phyloP scores from a whole-genome alignment of 208 protist species.

The Tritrichomonas foetus region DNA sequence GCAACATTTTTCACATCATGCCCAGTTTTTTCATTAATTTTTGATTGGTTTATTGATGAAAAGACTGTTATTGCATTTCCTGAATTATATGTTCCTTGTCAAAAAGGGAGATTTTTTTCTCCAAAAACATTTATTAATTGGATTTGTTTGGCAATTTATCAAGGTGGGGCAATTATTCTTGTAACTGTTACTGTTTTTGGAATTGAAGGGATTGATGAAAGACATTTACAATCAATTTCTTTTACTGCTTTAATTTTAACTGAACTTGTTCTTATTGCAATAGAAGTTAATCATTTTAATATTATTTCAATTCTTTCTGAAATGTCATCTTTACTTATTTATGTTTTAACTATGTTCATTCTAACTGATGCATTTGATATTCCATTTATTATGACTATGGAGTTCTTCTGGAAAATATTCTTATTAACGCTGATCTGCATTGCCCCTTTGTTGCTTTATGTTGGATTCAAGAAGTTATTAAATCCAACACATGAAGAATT shows the following conservation, averaged over 20 bases:
- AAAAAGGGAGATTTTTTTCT: slow-evolving; percentile 79
- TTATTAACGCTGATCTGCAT: slow-evolving; percentile 31
- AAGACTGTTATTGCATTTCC: slow-evolving; percentile 81
- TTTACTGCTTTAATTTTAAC: slow-evolving; percentile 92
- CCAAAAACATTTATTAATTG: slow-evolving; percentile 72
- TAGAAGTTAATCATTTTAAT: slow-evolving; percentile 77
- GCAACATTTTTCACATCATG: slow-evolving; percentile 91
- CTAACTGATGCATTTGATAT: slow-evolving; percentile 37
- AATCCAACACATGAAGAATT: slow-evolving; percentile 10
- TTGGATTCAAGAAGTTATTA: neutral
- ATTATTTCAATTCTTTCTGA: slow-evolving; percentile 75
- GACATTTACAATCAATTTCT: slow-evolving; percentile 81
- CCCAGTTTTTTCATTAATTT: slow-evolving; percentile 89
- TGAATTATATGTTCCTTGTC: slow-evolving; percentile 89
- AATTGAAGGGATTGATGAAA: slow-evolving; percentile 72
- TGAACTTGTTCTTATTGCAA: slow-evolving; percentile 84
- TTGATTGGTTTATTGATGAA: slow-evolving; percentile 86
- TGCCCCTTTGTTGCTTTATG: neutral
- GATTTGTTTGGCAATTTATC: slow-evolving; percentile 65
- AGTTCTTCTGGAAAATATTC: slow-evolving; percentile 43
- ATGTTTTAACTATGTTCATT: slow-evolving; percentile 21
- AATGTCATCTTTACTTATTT: slow-evolving; percentile 50
- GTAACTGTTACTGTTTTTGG: slow-evolving; percentile 83
- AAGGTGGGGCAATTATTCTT: slow-evolving; percentile 88
- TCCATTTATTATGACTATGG: slow-evolving; percentile 39